Percentiles rank a stretch among this genome's conserved stretches.
phyloP scores from a whole-genome alignment of 2,329 filamentous ascomycete genomes.

The Aspergillus amoenus region DNA sequence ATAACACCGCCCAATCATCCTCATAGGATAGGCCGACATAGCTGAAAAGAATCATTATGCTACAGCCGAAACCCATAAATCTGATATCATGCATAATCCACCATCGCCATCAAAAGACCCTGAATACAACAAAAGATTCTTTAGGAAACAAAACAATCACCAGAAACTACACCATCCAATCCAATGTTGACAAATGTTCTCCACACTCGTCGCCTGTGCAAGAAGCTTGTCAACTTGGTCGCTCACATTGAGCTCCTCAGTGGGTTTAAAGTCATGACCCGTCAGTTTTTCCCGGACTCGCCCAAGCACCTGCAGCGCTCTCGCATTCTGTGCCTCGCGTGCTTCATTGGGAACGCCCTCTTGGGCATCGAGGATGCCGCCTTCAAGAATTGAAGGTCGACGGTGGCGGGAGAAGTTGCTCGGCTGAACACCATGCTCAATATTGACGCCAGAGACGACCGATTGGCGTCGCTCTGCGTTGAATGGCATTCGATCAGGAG shows the following conservation, averaged over 20 bases:
- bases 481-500: constrained; percentile 60
- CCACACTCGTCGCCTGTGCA: constrained; percentile 90
- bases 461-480: constrained; percentile 61
- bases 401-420: constrained; percentile 66
- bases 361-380: constrained; percentile 45
- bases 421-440: constrained; percentile 55
- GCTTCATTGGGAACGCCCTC: constrained; percentile 45
- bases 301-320: constrained; percentile 86
- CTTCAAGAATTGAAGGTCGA: constrained; percentile 68
- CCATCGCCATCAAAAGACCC: constrained; percentile 28
- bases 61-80: constrained; percentile 8
- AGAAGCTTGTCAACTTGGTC: constrained; percentile 93
- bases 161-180: constrained; percentile 99
- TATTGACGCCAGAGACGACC: constrained; percentile 53
- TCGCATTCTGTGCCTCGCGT: constrained; percentile 83
- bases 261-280: constrained; percentile 83
- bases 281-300: constrained; percentile 95
- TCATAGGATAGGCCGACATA: constrained; percentile 5
- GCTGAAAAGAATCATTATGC: constrained; percentile 12
- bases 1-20: not conserved
- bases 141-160: constrained; percentile 49
- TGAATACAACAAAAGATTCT: constrained; percentile 15
- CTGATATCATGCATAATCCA: constrained; percentile 24
- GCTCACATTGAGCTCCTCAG: constrained; percentile 79
- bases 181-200: constrained; percentile 98